Evolutionary conservation across 441 rosid genomes (phyloP), one percentile per base, ranked within the genome.

Genomic region (Gossypium trilobum): DNA sequence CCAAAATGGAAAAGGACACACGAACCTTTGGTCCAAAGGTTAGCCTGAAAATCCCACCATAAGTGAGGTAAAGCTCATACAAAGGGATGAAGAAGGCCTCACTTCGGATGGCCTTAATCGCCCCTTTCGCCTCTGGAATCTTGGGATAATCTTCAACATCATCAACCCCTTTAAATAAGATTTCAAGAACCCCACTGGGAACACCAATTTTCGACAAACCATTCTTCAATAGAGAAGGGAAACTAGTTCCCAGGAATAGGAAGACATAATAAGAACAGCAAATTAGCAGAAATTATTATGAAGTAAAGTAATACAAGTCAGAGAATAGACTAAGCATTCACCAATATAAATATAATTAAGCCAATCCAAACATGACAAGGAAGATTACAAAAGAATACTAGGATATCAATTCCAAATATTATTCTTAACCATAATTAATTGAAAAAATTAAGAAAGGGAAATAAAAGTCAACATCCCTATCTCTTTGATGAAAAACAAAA

Each of bases 11-110:
- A 72, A 70, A 66, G 5, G 73, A 17, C 31, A 70, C 77, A 70
- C 81, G 80, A 78, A 91, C 99, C 99, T 94, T 94, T 50, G 97
- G 99, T 23, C 99, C 99, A 86, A 94, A 86, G 68, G 81, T 88
- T 80, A 95, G 78, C 83, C 97, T 86, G 83, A 95, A 95, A 76
- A 92, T 91, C 17, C 96, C 97, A 78, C 99, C 99, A 77, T 95
- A 95, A 2, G 88, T 87, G 82, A 95, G 94, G 79, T 85, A 91
- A 73, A 95, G 96, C 85, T 89, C 91, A 71, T 95, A 88, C 73
- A 95, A 77, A 69, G 97, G 96, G 50, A 95, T 82, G 83, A 95
- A 95, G 85, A 95, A 95, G 68, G 99, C 89, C 82, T 91, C 96
- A 57, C 84, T 91, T 0, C 90, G 84, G 16, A 95, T 70, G 33